Base-by-base conservation (phyloP, 306 rosid species). In the Lathyrus aphaca region DNA sequence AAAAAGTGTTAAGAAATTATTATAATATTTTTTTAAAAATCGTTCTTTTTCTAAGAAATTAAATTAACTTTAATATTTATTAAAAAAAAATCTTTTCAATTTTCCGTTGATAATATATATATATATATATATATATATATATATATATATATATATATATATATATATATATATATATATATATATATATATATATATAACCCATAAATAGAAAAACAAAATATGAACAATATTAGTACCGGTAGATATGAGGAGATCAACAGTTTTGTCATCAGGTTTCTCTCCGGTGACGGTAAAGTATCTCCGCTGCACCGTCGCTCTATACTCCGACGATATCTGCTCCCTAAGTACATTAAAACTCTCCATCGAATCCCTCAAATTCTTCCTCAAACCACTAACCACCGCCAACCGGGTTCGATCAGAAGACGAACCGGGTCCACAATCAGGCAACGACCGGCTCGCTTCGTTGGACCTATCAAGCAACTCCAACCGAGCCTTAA, bases 281-380 rank as follows among this genome's bases (percentile, higher is more conserved):
- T 93, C 90, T 8, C 96, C 98, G 21, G 96, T 90, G 77, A 90
- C 96, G 8, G 96, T 84, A 82, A 61, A 93, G 65, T 86, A 90
- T n/a, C 98, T 73, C 1, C 98, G 91, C 64, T 93, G 91, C 0
- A 93, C 91, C 42, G 96, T 90, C 51, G 86, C 91, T 21, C 93
- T 76, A 43, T 93, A 90, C 81, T 93, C 98, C 5, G 86, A 78
- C 0, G 96, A 93, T 84, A 90, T 93, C 81, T 83, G 80, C 37
- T 86, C 84, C 29, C 98, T 61, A 0, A 93, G 80, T 18, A 21
- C 63, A 16, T 90, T 86, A 79, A 93, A 93, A 59, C 85, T 77
- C 30, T 88, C 96, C 98, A 93, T 93, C 3, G 91, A 86, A 21
- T 86, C 96, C 64, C 80, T 84, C 40, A 93, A 78, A 64, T 88